These are phyloP conservation scores for Rhodosporidiobolus odoratus DNA, from an alignment of 768 basidiomycete species.

Conservation along the genomic window DNA sequence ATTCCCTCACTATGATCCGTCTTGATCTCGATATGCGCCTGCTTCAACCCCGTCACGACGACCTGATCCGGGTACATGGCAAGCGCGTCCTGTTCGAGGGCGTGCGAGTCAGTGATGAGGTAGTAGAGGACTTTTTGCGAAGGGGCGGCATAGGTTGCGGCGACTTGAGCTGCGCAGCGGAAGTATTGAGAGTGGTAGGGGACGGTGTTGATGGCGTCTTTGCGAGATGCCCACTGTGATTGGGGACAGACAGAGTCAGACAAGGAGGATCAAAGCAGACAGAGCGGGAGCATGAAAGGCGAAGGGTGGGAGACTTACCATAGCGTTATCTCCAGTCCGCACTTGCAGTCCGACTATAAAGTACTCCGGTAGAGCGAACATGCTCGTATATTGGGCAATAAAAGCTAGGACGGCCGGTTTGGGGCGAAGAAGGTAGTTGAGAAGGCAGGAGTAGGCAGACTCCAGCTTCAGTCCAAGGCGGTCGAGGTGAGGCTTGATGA, in stretches of 20 bases:
- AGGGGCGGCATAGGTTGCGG: slow-evolving; percentile 9
- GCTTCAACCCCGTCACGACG: slow-evolving; percentile 26
- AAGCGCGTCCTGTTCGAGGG: slow-evolving; percentile 18
- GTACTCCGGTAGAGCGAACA: slow-evolving; percentile 26
- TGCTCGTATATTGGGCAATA: slow-evolving; percentile 25
- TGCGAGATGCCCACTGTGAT: not conserved
- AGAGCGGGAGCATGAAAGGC: not conserved
- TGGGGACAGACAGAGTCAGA: not conserved
- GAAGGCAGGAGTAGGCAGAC: slow-evolving; percentile 27
- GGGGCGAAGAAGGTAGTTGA: slow-evolving; percentile 31
- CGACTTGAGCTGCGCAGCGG: slow-evolving; percentile 22
- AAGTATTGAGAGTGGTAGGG: slow-evolving; percentile 15
- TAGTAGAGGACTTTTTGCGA: slow-evolving; percentile 26
- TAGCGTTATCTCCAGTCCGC: slow-evolving; percentile 24
- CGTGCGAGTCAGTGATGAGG: slow-evolving; percentile 25
- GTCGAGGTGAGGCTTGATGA: slow-evolving; percentile 1
- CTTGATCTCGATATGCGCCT: slow-evolving; percentile 26
- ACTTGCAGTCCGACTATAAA: slow-evolving; percentile 30
- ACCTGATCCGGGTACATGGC: slow-evolving; percentile 5
- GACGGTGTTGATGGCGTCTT: slow-evolving; percentile 15
- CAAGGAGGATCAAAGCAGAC: not conserved
- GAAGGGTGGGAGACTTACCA: slow-evolving; percentile 25
- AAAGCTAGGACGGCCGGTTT: slow-evolving; percentile 27
- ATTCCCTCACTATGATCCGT: not conserved
- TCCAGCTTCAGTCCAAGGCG: slow-evolving; percentile 5